A percentile compares a stretch with the other conserved stretches of the same genome.
Evolutionary conservation across 2,329 filamentous ascomycete species (phyloP).

Genomic region (Ophidiomyces ophidiicola): DNA sequence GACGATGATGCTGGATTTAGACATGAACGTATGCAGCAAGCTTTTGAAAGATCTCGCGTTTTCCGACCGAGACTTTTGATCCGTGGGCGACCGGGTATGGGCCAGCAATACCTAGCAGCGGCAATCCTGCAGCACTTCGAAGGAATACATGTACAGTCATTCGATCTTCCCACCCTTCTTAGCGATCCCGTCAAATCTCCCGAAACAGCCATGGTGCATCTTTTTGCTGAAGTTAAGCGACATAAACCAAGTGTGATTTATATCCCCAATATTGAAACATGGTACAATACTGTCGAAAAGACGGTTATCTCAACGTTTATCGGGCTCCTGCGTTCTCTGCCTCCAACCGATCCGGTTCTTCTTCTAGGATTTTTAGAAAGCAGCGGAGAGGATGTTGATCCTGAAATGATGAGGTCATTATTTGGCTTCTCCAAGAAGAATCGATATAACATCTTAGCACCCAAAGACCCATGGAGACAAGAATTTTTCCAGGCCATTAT

Average conservation of each 20-base stretch:
- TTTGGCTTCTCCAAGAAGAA: slow-evolving; percentile 81
- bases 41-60: slow-evolving; percentile 76
- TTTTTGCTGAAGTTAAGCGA: slow-evolving; percentile 84
- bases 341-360: slow-evolving; percentile 82
- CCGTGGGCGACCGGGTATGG: slow-evolving; percentile 75
- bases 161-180: slow-evolving; percentile 77
- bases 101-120: slow-evolving; percentile 75
- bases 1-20: slow-evolving; percentile 74
- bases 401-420: slow-evolving; percentile 56
- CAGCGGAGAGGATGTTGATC: slow-evolving; percentile 43
- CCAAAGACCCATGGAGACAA: slow-evolving; percentile 49
- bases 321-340: slow-evolving; percentile 66
- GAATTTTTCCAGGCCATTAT: slow-evolving; percentile 70
- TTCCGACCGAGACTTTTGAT: slow-evolving; percentile 83
- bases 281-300: slow-evolving; percentile 60
- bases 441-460: slow-evolving; percentile 55
- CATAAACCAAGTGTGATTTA: slow-evolving; percentile 95
- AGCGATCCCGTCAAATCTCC: slow-evolving; percentile 68
- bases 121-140: slow-evolving; percentile 85
- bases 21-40: slow-evolving; percentile 61
- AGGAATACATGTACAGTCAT: slow-evolving; percentile 84
- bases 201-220: slow-evolving; percentile 77
- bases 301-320: slow-evolving; percentile 65
- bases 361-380: slow-evolving; percentile 74
- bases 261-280: slow-evolving; percentile 77